Percentiles rank a stretch among this genome's conserved stretches.
Conservation (phyloP, 352 stramenopile genomes). For the Ophiocytium majus region DNA sequence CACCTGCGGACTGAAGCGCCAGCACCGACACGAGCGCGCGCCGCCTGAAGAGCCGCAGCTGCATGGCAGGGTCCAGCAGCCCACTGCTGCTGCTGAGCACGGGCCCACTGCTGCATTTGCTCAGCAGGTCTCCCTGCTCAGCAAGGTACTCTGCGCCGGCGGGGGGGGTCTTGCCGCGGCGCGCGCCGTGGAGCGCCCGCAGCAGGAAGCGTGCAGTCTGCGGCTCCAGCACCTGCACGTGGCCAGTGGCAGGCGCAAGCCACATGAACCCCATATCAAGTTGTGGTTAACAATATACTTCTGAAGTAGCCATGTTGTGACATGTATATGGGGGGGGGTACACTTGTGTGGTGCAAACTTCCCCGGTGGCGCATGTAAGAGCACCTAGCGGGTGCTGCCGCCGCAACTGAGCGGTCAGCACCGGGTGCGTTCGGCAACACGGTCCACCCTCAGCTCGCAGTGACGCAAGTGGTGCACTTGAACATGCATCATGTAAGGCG, state of each 20-base stretch:
- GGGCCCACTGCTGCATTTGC: background rate
- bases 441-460: too few species aligned
- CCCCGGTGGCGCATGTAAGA: too few species aligned
- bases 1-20: constrained; percentile 9
- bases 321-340: too few species aligned
- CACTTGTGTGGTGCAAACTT: too few species aligned
- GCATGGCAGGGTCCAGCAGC: constrained; percentile 14
- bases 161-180: constrained; percentile 26
- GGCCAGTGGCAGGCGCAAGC: constrained; percentile 70
- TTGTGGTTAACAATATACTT: too few species aligned
- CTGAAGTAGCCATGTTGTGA: too few species aligned
- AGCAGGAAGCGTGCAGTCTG: constrained; percentile 70
- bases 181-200: constrained; percentile 23
- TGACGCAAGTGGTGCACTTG: too few species aligned
- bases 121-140: background rate
- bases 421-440: too few species aligned
- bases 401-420: too few species aligned
- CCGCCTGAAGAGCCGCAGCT: constrained; percentile 32
- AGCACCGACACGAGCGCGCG: constrained; percentile 30
- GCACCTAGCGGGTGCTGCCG: too few species aligned
- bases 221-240: constrained; percentile 76
- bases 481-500: too few species aligned
- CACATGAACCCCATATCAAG: too few species aligned
- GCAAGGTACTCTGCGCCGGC: constrained; percentile 31
- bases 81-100: background rate